These are phyloP conservation scores for Emmonsiellopsis sp. DNA, from an alignment of 2,329 filamentous ascomycete genomes.

Conservation along the genomic window DNA sequence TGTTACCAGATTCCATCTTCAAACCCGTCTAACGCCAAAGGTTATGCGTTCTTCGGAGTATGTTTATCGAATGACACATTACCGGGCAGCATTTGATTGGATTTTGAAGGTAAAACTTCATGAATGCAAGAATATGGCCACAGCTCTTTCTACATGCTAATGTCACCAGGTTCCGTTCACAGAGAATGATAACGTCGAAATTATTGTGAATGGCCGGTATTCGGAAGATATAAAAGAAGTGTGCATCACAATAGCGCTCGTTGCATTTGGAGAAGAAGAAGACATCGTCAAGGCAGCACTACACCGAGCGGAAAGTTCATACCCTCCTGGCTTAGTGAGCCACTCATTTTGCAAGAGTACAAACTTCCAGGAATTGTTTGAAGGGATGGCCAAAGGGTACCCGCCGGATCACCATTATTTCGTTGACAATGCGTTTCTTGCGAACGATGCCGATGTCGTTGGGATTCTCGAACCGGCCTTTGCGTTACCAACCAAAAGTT, in stretches of 20 bases:
- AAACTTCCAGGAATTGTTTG: neutral
- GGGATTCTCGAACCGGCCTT: slow-evolving; percentile 40
- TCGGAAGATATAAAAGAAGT: neutral
- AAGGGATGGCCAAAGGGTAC: slow-evolving; percentile 39
- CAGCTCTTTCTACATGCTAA: neutral
- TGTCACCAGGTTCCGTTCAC: neutral
- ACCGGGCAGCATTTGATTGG: slow-evolving; percentile 41
- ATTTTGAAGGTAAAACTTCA: slow-evolving; percentile 23
- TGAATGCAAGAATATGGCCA: neutral
- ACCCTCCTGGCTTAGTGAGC: neutral
- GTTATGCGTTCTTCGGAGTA: slow-evolving; percentile 32
- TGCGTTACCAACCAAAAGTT: slow-evolving; percentile 38
- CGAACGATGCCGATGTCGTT: slow-evolving; percentile 39
- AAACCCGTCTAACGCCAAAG: slow-evolving; percentile 20
- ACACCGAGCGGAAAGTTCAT: neutral
- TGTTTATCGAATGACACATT: slow-evolving; percentile 39
- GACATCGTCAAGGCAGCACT: neutral
- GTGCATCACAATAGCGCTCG: neutral
- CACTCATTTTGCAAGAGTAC: neutral
- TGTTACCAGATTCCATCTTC: slow-evolving; percentile 44
- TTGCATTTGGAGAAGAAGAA: neutral
- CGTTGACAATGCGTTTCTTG: slow-evolving; percentile 44
- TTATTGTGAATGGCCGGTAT: neutral
- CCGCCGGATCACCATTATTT: slow-evolving; percentile 42
- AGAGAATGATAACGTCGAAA: neutral